A percentile compares a stretch with the other conserved stretches of the same genome.
phyloP scores from a whole-genome alignment of 148 eudicot species.

The Linanthus parryae region DNA sequence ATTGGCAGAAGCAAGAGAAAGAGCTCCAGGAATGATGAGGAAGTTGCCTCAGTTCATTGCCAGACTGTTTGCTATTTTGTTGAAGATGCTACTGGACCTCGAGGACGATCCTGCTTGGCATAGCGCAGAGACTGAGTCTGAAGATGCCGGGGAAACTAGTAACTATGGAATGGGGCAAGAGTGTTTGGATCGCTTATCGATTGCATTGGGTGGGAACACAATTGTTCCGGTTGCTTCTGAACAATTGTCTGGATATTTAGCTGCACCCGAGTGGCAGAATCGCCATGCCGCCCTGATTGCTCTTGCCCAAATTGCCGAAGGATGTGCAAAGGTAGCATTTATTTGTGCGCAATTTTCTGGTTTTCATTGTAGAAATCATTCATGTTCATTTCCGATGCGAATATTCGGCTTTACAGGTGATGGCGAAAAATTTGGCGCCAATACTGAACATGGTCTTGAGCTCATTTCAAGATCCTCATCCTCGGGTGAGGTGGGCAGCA shows the following conservation, averaged over 20 bases:
- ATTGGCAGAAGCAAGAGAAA: conserved; percentile 78
- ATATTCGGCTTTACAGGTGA: conserved; percentile 44
- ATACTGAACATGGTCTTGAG: conserved; percentile 78
- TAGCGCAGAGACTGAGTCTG: conserved; percentile 59
- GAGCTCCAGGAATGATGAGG: conserved; percentile 97
- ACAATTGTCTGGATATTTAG: conserved; percentile 57
- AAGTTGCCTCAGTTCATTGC: conserved; percentile 80
- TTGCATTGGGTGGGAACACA: conserved; percentile 78
- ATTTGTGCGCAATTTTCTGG: background rate
- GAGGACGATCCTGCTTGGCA: conserved; percentile 91
- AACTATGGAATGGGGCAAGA: conserved; percentile 83
- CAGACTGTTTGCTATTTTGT: conserved; percentile 57
- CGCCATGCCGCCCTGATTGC: conserved; percentile 87
- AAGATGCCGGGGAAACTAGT: conserved; percentile 86
- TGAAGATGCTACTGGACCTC: conserved; percentile 74
- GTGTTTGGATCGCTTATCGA: conserved; percentile 69
- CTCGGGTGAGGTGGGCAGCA: conserved; percentile 97
- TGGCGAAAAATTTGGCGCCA: conserved; percentile 87
- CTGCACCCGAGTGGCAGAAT: conserved; percentile 85
- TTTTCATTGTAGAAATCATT: background rate
- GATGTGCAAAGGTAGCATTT: conserved; percentile 71
- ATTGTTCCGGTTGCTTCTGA: conserved; percentile 89
- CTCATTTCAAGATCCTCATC: conserved; percentile 87
- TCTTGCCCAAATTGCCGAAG: conserved; percentile 92
- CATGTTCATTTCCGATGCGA: background rate